Evolutionary conservation across 1,139 yeast genomes (phyloP), one percentile per base, ranked within the genome.

Genomic region (Candida labiduridarum): DNA sequence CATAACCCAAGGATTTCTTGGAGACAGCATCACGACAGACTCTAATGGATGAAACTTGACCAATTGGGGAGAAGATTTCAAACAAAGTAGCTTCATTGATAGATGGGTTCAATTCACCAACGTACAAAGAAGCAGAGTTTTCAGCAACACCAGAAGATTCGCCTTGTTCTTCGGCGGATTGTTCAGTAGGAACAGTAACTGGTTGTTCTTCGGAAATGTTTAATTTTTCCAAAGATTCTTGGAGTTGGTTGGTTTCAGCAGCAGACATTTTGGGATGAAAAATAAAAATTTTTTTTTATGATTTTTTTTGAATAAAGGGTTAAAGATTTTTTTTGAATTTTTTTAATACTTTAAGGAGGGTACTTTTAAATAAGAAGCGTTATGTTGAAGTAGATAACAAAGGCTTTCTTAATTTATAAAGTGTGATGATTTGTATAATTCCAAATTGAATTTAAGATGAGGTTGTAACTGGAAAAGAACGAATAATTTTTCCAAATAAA

Each of bases 1-100:
- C 99, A 74, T 94, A 95, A 67, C 99, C 98, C 64, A 94, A 85
- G 56, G 98, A 92, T 69, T 92, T 91, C 80, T 94, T 90, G 71
- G 98, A 85, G 62, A 94, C 89, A 60, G 98, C 96, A 71, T 94
- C 98, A 79, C 99, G 94, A 81, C 99, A 94, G 59, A 94, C 97
- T 79, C 98, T 91, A 72, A 94, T 92, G 56, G 97, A 89, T 40
- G 97, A 85, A 56, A 94, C 98, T 67, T 91, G 94, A 61, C 99
- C 99, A 65, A 94, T 82, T 67, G 91, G 94, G 61, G 96, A 89
- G 80, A 94, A 94, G 66, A 92, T 80, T 78, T 94, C 99, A 71
- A 89, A 94, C 68, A 94, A 84, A 66, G 87, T 82, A 58, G 99
- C 97, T 80, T 94, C 99, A 64, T 92, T 89, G 63, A 94, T 96